phyloP scores from a whole-genome alignment of 805 yeast genomes.

The Teunomyces kruisii region DNA sequence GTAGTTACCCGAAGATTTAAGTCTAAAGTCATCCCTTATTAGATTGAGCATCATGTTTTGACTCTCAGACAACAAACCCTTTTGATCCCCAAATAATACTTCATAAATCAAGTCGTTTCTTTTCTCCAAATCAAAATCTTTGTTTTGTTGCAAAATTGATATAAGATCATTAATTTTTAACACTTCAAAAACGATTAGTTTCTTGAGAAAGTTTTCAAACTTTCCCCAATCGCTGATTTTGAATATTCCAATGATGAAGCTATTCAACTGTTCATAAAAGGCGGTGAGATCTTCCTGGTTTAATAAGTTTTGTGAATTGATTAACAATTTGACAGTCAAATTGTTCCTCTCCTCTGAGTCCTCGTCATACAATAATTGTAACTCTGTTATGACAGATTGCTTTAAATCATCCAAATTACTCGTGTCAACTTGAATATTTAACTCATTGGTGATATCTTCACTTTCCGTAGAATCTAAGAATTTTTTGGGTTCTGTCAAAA shows the following conservation, averaged over 20 bases:
- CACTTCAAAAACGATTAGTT: slow-evolving; percentile 16
- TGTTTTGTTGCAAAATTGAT: slow-evolving; percentile 9
- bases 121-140: slow-evolving; percentile 1
- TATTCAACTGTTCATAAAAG: slow-evolving; percentile 9
- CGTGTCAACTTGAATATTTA: slow-evolving; percentile 10
- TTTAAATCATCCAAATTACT: slow-evolving; percentile 3
- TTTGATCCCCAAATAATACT: slow-evolving; percentile 9
- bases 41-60: slow-evolving; percentile 12
- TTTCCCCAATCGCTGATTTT: neutral
- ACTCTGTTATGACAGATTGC: slow-evolving; percentile 4
- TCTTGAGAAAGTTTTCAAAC: slow-evolving; percentile 13
- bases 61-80: neutral
- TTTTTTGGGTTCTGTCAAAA: slow-evolving; percentile 13
- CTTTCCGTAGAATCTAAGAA: slow-evolving; percentile 15
- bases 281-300: slow-evolving; percentile 2
- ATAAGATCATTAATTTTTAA: slow-evolving; percentile 15
- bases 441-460: slow-evolving; percentile 12
- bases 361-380: slow-evolving; percentile 5
- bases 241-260: slow-evolving; percentile 5
- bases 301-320: slow-evolving; percentile 7
- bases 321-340: slow-evolving; percentile 16
- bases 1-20: slow-evolving; percentile 9
- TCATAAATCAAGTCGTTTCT: slow-evolving; percentile 6
- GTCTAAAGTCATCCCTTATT: slow-evolving; percentile 13
- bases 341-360: slow-evolving; percentile 13